These are phyloP conservation scores for Ramaria sp. DNA, from an alignment of 768 basidiomycete species.

Conservation along the genomic window DNA sequence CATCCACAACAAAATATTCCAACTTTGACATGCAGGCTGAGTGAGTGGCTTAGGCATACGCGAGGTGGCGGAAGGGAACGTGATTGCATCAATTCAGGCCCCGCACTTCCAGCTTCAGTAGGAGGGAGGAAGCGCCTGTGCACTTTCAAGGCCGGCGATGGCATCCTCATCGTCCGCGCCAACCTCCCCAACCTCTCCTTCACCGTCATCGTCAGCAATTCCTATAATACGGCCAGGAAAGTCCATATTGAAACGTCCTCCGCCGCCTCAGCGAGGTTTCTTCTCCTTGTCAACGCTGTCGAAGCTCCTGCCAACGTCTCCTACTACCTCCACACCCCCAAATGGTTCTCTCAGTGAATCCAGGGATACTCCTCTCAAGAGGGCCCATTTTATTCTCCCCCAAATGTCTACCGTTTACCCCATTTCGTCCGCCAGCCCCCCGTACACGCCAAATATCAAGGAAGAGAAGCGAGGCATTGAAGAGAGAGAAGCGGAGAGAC, in stretches of 20 bases:
- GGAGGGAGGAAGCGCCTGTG: background rate
- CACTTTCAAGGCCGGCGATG: conserved; percentile 13
- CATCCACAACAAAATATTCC: conserved; percentile 19
- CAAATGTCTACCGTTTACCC: conserved; percentile 84
- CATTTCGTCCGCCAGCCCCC: conserved; percentile 75
- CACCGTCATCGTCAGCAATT: conserved; percentile 68
- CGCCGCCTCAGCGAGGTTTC: conserved; percentile 55
- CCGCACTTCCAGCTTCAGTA: background rate
- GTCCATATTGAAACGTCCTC: conserved; percentile 71
- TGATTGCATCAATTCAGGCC: background rate
- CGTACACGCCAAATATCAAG: conserved; percentile 64
- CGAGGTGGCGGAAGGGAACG: background rate
- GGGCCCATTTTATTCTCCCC: conserved; percentile 87
- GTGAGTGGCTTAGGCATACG: background rate
- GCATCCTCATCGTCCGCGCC: conserved; percentile 38
- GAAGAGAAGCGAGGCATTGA: conserved; percentile 79
- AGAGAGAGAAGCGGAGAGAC: conserved; percentile 58
- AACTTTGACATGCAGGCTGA: no score
- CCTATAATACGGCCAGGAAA: conserved; percentile 72
- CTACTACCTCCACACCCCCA: conserved; percentile 20
- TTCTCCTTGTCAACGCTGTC: conserved; percentile 54
- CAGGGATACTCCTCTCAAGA: conserved; percentile 55
- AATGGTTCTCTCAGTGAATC: conserved; percentile 24
- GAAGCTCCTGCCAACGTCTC: conserved; percentile 53
- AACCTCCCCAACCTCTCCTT: conserved; percentile 8